These are phyloP conservation scores for Alternaria triticimaculans DNA, from an alignment of 2,329 filamentous ascomycete species.

Conservation along the genomic window DNA sequence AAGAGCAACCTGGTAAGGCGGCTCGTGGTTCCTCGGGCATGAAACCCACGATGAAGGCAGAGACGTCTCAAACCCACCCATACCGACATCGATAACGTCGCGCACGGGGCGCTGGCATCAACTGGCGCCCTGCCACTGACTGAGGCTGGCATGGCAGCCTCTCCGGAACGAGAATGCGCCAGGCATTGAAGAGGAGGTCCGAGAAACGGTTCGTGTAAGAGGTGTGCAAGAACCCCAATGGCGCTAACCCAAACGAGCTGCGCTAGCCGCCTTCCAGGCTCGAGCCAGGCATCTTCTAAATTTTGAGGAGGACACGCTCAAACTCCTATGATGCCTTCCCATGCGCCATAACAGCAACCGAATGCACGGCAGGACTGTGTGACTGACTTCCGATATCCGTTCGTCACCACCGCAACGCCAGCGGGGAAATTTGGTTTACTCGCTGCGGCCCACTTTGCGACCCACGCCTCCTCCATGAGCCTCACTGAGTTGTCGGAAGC, in stretches of 20 bases:
- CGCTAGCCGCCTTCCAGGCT: slow-evolving; percentile 12
- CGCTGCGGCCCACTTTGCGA: slow-evolving; percentile 9
- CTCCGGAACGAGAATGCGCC: slow-evolving; percentile 26
- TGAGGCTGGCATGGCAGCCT: slow-evolving; percentile 38
- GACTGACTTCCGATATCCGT: slow-evolving; percentile 21
- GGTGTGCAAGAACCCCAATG: slow-evolving; percentile 27
- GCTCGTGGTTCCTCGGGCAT: slow-evolving; percentile 44
- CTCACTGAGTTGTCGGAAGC: slow-evolving; percentile 1
- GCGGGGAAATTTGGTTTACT: slow-evolving; percentile 18
- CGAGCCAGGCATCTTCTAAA: slow-evolving; percentile 17
- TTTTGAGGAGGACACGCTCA: slow-evolving; percentile 37
- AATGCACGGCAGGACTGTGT: slow-evolving; percentile 32
- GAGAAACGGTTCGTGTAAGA: slow-evolving; percentile 47
- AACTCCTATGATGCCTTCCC: slow-evolving; percentile 43
- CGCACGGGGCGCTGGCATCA: slow-evolving; percentile 36
- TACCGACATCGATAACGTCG: slow-evolving; percentile 34
- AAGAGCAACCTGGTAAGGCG: slow-evolving; percentile 34
- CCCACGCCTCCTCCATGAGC: slow-evolving; percentile 8
- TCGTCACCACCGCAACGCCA: slow-evolving; percentile 12
- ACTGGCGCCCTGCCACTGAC: slow-evolving; percentile 33
- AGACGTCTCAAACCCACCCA: slow-evolving; percentile 45
- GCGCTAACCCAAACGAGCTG: slow-evolving; percentile 23
- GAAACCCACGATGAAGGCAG: slow-evolving; percentile 51
- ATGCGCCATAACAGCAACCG: slow-evolving; percentile 34
- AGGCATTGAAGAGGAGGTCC: slow-evolving; percentile 41